Evolutionary conservation across 108 stramenopile genomes (phyloP).

Genomic region (Licmophora abbreviata): DNA sequence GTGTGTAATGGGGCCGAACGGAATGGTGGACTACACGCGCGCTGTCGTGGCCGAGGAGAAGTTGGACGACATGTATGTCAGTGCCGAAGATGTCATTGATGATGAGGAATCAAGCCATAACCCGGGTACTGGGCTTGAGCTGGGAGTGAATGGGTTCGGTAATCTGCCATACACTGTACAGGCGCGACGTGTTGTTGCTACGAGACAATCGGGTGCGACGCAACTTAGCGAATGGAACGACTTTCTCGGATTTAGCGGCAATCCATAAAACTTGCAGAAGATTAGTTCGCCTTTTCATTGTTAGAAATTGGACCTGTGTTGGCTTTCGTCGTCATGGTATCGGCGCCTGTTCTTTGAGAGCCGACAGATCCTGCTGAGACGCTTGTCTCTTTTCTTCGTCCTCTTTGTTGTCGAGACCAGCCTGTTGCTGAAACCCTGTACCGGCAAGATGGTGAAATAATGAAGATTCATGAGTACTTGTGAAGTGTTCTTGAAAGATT

Average conservation of each 20-base stretch:
- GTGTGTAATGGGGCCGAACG: slow-evolving; percentile 29
- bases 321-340: neutral
- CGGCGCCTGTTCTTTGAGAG: slow-evolving; percentile 1
- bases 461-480: no score
- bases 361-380: neutral
- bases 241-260: neutral
- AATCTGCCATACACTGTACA: slow-evolving; percentile 60
- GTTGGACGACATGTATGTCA: neutral
- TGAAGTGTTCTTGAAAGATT: no score
- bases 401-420: slow-evolving; percentile 19
- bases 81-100: slow-evolving; percentile 15
- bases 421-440: slow-evolving; percentile 36
- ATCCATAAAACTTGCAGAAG: neutral
- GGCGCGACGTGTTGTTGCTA: slow-evolving; percentile 25
- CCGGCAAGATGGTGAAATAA: no score
- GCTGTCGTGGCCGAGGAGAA: slow-evolving; percentile 25
- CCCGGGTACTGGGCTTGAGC: slow-evolving; percentile 7
- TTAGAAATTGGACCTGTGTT: neutral
- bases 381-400: slow-evolving; percentile 15
- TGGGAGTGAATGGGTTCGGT: slow-evolving; percentile 74
- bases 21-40: slow-evolving; percentile 13
- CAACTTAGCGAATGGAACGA: neutral
- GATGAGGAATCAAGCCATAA: neutral
- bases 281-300: neutral
- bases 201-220: no score